Evolutionary conservation across 495 filamentous ascomycete species (phyloP).

Genomic region (Podospora didyma): DNA sequence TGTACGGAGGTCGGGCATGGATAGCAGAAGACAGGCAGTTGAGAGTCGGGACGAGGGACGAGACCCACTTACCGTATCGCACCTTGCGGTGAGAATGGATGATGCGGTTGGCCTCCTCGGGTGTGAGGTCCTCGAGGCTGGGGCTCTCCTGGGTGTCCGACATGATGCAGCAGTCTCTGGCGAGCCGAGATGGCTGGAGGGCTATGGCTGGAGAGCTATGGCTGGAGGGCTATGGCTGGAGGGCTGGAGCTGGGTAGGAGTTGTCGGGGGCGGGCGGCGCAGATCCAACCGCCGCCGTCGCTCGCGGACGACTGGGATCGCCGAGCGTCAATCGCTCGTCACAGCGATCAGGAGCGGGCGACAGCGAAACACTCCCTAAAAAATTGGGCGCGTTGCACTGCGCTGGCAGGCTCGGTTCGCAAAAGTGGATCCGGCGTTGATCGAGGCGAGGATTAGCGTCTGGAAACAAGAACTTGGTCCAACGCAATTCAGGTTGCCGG

Average conservation of each 20-base stretch:
- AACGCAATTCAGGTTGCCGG: neutral
- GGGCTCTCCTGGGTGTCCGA: conserved; percentile 35
- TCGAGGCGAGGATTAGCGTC: neutral
- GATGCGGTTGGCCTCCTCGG: conserved; percentile 55
- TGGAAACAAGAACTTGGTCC: neutral
- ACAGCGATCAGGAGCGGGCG: too few species aligned
- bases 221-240: neutral
- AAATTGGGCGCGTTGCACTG: neutral
- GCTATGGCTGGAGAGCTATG: neutral
- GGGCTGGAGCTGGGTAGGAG: neutral
- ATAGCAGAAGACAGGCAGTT: neutral
- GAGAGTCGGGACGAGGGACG: neutral
- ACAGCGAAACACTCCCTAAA: neutral
- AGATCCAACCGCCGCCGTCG: too few species aligned
- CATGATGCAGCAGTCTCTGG: conserved; percentile 9
- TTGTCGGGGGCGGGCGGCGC: neutral
- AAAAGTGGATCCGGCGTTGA: neutral
- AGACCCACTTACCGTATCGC: conserved; percentile 48
- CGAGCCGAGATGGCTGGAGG: too few species aligned
- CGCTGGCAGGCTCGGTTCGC: neutral
- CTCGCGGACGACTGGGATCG: neutral
- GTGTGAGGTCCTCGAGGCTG: conserved; percentile 46
- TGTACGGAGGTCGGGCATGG: neutral
- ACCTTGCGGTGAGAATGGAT: conserved; percentile 58
- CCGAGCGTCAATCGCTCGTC: neutral